phyloP scores from a whole-genome alignment of 768 basidiomycete species.

The Scleroderma bovista region DNA sequence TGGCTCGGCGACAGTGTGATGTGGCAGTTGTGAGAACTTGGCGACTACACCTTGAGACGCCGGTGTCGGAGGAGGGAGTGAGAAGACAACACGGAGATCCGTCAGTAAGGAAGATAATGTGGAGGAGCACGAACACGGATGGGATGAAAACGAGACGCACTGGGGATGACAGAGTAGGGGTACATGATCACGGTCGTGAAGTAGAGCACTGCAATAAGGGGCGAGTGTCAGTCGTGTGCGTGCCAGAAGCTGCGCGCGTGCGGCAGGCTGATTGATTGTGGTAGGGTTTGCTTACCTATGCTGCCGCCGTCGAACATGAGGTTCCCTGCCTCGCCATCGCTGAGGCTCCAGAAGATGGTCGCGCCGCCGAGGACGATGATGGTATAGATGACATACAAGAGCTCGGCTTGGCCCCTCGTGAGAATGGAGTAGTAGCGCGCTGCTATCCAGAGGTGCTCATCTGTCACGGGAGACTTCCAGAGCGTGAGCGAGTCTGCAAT shows the following conservation, averaged over 20 bases:
- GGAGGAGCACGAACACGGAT: not conserved
- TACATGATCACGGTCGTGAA: constrained; percentile 68
- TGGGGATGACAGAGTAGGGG: constrained; percentile 70
- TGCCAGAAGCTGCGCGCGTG: too few relatives aligned
- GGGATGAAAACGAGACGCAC: constrained; percentile 38
- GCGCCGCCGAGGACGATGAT: constrained; percentile 55
- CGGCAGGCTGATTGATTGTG: too few relatives aligned
- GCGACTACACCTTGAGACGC: constrained; percentile 43
- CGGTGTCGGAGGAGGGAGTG: not conserved
- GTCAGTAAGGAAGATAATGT: not conserved
- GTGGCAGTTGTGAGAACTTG: constrained; percentile 55
- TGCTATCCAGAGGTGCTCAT: constrained; percentile 77
- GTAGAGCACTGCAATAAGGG: constrained; percentile 57
- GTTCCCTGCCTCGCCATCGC: constrained; percentile 74
- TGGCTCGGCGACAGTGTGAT: constrained; percentile 44
- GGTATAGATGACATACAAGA: constrained; percentile 52
- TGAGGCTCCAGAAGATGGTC: constrained; percentile 73
- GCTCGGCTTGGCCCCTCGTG: constrained; percentile 53
- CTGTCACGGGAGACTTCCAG: constrained; percentile 86
- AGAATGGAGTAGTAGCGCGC: constrained; percentile 80
- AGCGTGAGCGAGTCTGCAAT: constrained; percentile 88
- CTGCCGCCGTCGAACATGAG: constrained; percentile 91
- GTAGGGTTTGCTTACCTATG: constrained; percentile 66
- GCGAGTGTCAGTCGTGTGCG: too few relatives aligned
- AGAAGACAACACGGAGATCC: too few relatives aligned